Evolutionary conservation across 1,284 basidiomycete species (phyloP).

Genomic region (Ganoderma lucidum): DNA sequence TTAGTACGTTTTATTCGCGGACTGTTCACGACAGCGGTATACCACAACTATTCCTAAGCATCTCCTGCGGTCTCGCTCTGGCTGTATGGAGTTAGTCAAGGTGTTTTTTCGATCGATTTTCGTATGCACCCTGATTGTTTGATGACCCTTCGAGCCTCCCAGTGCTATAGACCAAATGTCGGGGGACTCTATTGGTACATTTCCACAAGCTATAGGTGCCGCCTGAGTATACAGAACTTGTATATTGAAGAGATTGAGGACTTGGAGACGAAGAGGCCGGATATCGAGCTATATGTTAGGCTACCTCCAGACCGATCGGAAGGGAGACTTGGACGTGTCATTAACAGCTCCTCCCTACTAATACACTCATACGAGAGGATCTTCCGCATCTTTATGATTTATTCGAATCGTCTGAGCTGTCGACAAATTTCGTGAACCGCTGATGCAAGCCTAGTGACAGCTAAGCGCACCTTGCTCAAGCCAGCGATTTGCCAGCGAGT

Average conservation of each 20-base stretch:
- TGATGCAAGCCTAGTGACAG: background rate
- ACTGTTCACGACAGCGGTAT: background rate
- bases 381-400: constrained; percentile 26
- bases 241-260: background rate
- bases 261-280: background rate
- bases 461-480: constrained; percentile 29
- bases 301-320: background rate
- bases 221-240: background rate
- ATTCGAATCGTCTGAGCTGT: constrained; percentile 22
- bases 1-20: background rate
- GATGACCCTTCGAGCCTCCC: no score
- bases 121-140: background rate
- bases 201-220: background rate
- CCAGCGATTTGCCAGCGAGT: constrained; percentile 46
- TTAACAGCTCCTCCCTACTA: constrained; percentile 33
- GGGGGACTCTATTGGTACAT: background rate
- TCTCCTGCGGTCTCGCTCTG: background rate
- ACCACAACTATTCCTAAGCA: background rate
- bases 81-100: background rate
- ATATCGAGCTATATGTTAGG: background rate
- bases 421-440: background rate
- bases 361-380: constrained; percentile 30
- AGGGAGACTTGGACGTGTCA: constrained; percentile 5
- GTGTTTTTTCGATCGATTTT: background rate
- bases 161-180: background rate